Evolutionary conservation across 2,329 filamentous ascomycete species (phyloP), one percentile per base, ranked within the genome.

Genomic region (Diaporthe destruens): DNA sequence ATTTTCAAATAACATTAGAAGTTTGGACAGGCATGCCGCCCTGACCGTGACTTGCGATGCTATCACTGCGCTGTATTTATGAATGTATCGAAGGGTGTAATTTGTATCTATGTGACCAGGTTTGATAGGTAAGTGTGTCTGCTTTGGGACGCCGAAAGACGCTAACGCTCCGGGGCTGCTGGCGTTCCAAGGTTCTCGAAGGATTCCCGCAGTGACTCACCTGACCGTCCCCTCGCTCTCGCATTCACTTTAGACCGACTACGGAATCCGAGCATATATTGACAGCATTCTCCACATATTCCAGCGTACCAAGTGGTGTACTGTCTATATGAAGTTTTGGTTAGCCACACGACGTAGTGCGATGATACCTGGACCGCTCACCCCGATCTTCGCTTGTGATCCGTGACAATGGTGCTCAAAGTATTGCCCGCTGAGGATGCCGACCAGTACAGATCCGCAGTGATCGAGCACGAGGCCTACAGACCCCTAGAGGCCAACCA

Each of bases 381-480:
- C 1, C 44, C 44, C 1, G 0, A 11, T 51, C 29, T 6, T 12
- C 18, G 7, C 20, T n/a, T 12, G 32, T 3, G 9, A 1, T 8
- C 29, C 32, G 20, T 32, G 7, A 65, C 2, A 25, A 85, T 85
- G 84, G 79, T 81, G 55, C 82, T 86, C 34, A 74, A 80, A 76
- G 75, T 84, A 18, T 76, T 79, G 11, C 76, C 77, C 29, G 82
- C 82, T 23, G 80, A 75, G 7, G 80, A 79, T 54, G 78, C 78
- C 49, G 84, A 85, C 75, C 80, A 81, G 25, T 69, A 71, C 36
- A 82, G 81, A 36, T 76, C 79, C 44, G 79, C 79, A 23, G 77
- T 80, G 61, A 83, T 85, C 55, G 84, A 85, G 75, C 74, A 61
- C 20, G 76, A 73, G 4, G 84, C 84, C 23, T 84, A 84, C 72